Base-by-base conservation (phyloP, 192 early-diverging fungal species). In the Thamnidium elegans region DNA sequence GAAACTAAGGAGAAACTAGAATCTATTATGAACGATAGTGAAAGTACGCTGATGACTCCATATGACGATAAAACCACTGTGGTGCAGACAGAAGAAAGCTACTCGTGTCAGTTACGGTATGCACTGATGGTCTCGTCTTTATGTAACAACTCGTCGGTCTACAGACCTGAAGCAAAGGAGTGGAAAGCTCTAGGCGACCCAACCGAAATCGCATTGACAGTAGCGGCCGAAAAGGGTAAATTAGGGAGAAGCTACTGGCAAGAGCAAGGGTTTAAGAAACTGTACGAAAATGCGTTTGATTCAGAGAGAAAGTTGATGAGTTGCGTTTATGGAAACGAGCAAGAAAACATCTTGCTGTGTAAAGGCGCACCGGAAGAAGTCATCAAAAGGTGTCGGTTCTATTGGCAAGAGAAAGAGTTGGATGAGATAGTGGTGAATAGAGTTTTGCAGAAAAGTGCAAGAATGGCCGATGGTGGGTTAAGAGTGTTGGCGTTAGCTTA, bases 271-370 rank as follows among this genome's bases (percentile, higher is more conserved):
- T 55, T 62, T 10, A 23, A 20, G 0, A 91, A 90, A 55, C 59
- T 82, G 7, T 89, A 83, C 20, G 94, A 96, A 70, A 89, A 92
- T 50, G 86, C 94, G 0, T 98, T 98, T 69, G 92, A 95, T 71
- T 89, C 90, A 68, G 95, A 97, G 58, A 86, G 95, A 46, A 99
- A 99, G 76, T 83, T 94, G 30, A 98, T 98, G 95, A 92, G 89
- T 76, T 87, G 90, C 10, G 76, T 95, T 0, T 92, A 86, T 73
- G 36, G 68, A 52, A 73, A 42, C 67, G 48, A 8, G 55, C 67
- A 66, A n/a, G 63, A 42, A 43, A 66, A 31, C 1, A 65, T 79
- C 55, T 82, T 93, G 7, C 66, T 96, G 7, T 86, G 76, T 30
- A 98, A 98, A 70, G 96, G 96, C 20, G 96, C 96, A 0, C 95